Evolutionary conservation across 139 green algal species (phyloP).

Genomic region (Diplosphaera chodatii): DNA sequence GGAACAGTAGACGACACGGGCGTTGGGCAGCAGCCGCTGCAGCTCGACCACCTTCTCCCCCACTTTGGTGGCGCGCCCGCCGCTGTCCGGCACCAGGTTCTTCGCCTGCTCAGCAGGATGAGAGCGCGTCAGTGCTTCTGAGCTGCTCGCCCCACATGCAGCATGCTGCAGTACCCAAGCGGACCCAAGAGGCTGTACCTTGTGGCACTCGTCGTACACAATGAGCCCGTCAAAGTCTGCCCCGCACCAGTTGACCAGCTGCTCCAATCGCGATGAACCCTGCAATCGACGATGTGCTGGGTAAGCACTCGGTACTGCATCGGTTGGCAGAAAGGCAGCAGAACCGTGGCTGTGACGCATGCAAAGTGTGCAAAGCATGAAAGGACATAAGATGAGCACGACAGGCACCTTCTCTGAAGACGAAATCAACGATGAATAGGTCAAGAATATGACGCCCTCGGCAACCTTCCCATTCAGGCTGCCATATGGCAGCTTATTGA

Average conservation of each 20-base stretch:
- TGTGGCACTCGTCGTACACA: conserved; percentile 54
- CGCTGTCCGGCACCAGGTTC: conserved; percentile 58
- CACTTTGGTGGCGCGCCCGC: conserved; percentile 54
- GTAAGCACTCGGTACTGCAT: no score
- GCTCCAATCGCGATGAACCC: conserved; percentile 36
- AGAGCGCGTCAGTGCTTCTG: no score
- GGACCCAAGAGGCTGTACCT: conserved; percentile 4
- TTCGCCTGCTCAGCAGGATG: conserved; percentile 40
- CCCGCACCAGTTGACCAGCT: conserved; percentile 47
- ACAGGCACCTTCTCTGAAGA: conserved; percentile 18
- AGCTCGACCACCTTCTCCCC: conserved; percentile 40
- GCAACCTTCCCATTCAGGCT: conserved; percentile 5
- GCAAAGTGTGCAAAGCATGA: no score
- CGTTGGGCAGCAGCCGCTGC: conserved; percentile 38
- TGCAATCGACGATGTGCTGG: no score
- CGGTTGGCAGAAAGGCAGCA: neutral
- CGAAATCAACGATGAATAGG: conserved; percentile 30
- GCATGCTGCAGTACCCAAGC: no score
- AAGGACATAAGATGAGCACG: no score
- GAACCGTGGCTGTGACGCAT: neutral
- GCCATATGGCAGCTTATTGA: conserved; percentile 28
- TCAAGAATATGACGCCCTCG: conserved; percentile 34
- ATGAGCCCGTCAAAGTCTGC: conserved; percentile 47
- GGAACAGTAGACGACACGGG: conserved; percentile 53
- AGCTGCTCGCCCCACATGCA: no score